Evolutionary conservation across 106 monocot genomes (phyloP).

Genomic region (Posidonia australis): DNA sequence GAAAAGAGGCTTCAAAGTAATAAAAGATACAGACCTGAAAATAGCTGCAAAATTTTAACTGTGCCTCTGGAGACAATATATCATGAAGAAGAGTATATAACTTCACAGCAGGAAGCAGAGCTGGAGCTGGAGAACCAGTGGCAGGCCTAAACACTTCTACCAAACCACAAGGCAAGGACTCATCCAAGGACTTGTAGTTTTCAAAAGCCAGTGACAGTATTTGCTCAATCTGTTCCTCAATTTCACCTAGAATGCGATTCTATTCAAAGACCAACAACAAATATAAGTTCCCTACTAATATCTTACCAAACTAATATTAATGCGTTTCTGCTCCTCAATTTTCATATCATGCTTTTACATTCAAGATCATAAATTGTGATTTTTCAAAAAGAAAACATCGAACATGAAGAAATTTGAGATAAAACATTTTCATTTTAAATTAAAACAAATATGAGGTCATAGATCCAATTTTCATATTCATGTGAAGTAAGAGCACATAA

Average conservation of each 20-base stretch:
- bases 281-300: not conserved
- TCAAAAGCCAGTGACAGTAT: conserved; percentile 71
- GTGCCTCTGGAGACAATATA: conserved; percentile 79
- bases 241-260: conserved; percentile 95
- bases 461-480: too few species aligned
- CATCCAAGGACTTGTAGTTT: conserved; percentile 95
- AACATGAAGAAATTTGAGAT: too few species aligned
- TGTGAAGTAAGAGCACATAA: too few species aligned
- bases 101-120: conserved; percentile 68
- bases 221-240: conserved; percentile 73
- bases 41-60: conserved; percentile 80
- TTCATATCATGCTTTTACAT: too few species aligned
- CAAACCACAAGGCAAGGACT: conserved; percentile 65
- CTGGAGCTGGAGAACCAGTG: conserved; percentile 64
- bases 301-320: too few species aligned
- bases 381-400: too few species aligned
- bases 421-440: too few species aligned
- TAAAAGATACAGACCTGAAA: conserved; percentile 46
- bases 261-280: conserved; percentile 11
- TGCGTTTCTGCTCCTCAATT: too few species aligned
- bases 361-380: too few species aligned
- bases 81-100: conserved; percentile 88
- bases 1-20: not conserved
- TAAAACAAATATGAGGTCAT: too few species aligned
- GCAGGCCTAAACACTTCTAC: conserved; percentile 58